These are phyloP conservation scores for Podaxis rugospora DNA, from an alignment of 768 basidiomycete genomes.

Conservation along the genomic window DNA sequence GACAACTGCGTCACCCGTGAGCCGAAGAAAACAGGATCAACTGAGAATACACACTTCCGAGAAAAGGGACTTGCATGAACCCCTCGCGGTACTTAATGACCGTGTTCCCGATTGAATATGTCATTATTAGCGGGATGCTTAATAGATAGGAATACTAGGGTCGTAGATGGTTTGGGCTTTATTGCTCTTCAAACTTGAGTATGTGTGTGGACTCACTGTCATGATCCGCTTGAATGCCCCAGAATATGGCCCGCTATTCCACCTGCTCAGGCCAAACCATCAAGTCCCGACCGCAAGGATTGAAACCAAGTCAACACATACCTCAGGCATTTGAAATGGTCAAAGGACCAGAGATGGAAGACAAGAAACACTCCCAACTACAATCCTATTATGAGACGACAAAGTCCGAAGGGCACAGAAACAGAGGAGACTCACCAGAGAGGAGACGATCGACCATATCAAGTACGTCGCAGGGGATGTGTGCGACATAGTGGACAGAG, in stretches of 20 bases:
- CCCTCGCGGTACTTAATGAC: constrained; percentile 75
- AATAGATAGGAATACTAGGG: constrained; percentile 67
- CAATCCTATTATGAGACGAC: neutral
- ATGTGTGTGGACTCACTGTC: constrained; percentile 50
- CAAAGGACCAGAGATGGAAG: constrained; percentile 77
- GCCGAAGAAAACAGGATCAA: neutral
- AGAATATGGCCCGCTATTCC: constrained; percentile 60
- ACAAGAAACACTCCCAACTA: constrained; percentile 62
- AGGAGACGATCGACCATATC: constrained; percentile 27
- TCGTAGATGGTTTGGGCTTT: neutral
- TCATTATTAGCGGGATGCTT: constrained; percentile 54
- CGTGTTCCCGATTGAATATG: constrained; percentile 59
- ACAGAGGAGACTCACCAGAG: constrained; percentile 35
- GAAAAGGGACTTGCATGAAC: constrained; percentile 37
- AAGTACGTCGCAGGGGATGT: constrained; percentile 6
- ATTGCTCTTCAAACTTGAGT: neutral
- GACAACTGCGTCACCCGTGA: constrained; percentile 37
- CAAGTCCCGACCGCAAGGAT: neutral
- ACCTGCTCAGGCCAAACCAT: constrained; percentile 35
- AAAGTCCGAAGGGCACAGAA: neutral
- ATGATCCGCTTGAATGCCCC: constrained; percentile 84
- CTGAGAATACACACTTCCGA: constrained; percentile 42
- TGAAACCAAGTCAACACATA: constrained; percentile 22
- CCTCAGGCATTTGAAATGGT: constrained; percentile 71
- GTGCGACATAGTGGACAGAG: constrained; percentile 2